Evolutionary conservation across 2,329 filamentous ascomycete species (phyloP).

Genomic region (Leptographium galeiforme): DNA sequence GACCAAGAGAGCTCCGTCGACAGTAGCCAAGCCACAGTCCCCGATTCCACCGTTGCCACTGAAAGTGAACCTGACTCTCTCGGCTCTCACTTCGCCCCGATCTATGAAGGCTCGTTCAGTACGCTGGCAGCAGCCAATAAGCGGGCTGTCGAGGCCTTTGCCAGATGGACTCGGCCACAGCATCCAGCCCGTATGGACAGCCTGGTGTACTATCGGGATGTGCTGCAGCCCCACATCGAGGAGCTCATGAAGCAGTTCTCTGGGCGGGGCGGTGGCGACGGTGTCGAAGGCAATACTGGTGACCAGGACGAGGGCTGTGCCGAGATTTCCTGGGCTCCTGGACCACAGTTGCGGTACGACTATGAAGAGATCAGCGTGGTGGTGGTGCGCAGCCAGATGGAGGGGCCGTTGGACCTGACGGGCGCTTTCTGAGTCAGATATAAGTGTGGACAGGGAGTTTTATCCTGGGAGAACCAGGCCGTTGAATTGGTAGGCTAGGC

Average conservation of each 20-base stretch:
- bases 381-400: constrained; percentile 18
- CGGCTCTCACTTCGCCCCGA: background rate
- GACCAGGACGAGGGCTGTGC: background rate
- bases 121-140: constrained; percentile 5
- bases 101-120: constrained; percentile 7
- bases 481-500: too few species aligned
- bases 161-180: constrained; percentile 1
- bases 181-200: constrained; percentile 4
- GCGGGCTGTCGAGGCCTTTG: constrained; percentile 5
- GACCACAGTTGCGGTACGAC: constrained; percentile 17
- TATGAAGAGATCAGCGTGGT: constrained; percentile 19
- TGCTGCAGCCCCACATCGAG: background rate
- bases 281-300: too few species aligned
- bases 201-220: constrained; percentile 3
- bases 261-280: background rate
- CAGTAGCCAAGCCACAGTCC: background rate
- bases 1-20: background rate
- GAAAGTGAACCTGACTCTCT: background rate
- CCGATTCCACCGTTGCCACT: background rate
- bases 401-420: constrained; percentile 10
- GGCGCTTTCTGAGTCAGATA: constrained; percentile 1
- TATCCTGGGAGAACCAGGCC: too few species aligned
- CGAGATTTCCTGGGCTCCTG: constrained; percentile 7
- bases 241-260: background rate
- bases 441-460: too few species aligned